These are phyloP conservation scores for Phaseolus coccineus DNA, from an alignment of 331 rosid species.

Conservation along the genomic window DNA sequence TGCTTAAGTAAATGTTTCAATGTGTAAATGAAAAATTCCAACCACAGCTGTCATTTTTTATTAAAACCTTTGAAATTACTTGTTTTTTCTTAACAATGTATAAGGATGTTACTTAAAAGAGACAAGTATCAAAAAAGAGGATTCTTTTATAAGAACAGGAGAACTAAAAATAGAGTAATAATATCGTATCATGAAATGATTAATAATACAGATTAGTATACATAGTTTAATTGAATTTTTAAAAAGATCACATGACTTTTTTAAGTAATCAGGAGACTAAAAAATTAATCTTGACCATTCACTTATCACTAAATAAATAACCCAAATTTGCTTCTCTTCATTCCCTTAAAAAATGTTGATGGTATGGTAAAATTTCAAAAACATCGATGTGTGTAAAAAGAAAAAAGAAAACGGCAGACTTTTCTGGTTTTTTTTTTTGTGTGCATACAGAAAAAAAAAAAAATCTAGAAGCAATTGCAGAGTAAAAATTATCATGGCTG, in stretches of 20 bases:
- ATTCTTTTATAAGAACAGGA: too few relatives aligned
- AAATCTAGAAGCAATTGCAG: conserved; percentile 10
- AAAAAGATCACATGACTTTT: neutral
- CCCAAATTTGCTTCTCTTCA: neutral
- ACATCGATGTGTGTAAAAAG: too few relatives aligned
- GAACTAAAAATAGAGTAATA: neutral
- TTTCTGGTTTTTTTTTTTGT: neutral
- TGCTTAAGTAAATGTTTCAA: too few relatives aligned
- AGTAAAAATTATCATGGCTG: neutral
- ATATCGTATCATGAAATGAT: neutral
- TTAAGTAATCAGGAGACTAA: neutral
- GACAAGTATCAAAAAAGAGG: neutral
- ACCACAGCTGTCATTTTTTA: neutral
- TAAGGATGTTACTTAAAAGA: neutral
- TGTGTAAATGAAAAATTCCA: neutral
- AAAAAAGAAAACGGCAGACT: neutral
- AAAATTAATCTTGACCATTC: neutral
- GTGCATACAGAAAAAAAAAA: neutral
- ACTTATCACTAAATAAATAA: neutral
- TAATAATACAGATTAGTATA: neutral
- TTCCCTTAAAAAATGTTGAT: neutral
- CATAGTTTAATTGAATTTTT: neutral
- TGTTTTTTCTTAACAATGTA: neutral
- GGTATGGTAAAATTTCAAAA: neutral
- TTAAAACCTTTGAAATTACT: neutral